Base-by-base conservation (phyloP, 768 basidiomycete genomes). In the Hypholoma fasciculare region DNA sequence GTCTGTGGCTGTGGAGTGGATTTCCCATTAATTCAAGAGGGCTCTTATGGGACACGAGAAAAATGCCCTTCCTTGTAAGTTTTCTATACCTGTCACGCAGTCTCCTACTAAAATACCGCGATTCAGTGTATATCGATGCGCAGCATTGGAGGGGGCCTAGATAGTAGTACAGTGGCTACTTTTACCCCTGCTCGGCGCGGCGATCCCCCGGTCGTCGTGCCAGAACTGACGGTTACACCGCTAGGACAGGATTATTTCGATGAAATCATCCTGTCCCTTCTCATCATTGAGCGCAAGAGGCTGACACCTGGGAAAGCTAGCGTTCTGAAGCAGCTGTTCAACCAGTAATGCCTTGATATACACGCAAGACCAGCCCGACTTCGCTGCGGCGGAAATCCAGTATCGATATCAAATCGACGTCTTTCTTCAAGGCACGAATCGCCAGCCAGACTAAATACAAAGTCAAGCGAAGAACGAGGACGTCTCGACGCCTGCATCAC, bases 241-340 rank as follows among this genome's bases (percentile, higher is more conserved):
- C 50, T 58, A 27, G 67, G 67, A 17, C 67, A 66, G 34, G 17
- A 30, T 13, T 61, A 57, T 36, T 64, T 68, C 20, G 65, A 68
- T n/a, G 57, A 63, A 43, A 53, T 68, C 23, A 14, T 66, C 2
- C 51, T 68, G 40, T 60, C 63, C 26, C 57, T 68, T 6, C 53
- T 63, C 20, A 52, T 65, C 12, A 59, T 66, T n/a, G 65, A 65
- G 43, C 58, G 58, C 19, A 46, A 48, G 53, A 38, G 58, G 36
- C 20, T 59, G 47, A 50, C 52, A n/a, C 58, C 58, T 5, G 57
- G 57, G 2, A 59, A 51, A 34, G 38, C 23, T 17, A 13, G 20
- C 16, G 44, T 44, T 8, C 52, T 46, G 26, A 59, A 59, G 23
- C 51, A 49, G 16, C 46, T 54, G n/a, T 59, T 59, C 38, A 50